Percentiles rank a stretch among this genome's conserved stretches.
Evolutionary conservation across 192 early-diverging fungal species (phyloP).

Genomic region (Coemansia sp.): DNA sequence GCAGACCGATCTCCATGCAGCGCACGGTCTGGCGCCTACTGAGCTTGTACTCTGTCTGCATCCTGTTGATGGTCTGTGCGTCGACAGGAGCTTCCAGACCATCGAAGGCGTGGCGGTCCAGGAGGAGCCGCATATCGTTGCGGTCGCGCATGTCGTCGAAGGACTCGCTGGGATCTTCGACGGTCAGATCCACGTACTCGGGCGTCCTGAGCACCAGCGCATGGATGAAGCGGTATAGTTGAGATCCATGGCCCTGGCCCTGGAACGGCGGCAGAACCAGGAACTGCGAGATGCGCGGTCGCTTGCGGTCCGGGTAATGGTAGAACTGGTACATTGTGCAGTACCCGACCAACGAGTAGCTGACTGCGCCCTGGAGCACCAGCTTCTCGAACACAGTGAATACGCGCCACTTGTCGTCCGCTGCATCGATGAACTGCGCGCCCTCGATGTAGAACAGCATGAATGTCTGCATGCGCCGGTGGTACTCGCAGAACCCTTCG

Average conservation of each 20-base stretch:
- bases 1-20: conserved; percentile 77
- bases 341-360: conserved; percentile 82
- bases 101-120: conserved; percentile 59
- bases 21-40: conserved; percentile 80
- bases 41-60: conserved; percentile 70
- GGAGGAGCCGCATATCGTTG: conserved; percentile 71
- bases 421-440: conserved; percentile 78
- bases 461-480: conserved; percentile 78
- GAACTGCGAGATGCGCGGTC: conserved; percentile 93
- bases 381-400: conserved; percentile 64
- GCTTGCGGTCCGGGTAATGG: conserved; percentile 72
- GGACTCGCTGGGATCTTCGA: conserved; percentile 91
- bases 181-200: conserved; percentile 52
- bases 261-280: conserved; percentile 91
- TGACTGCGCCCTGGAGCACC: conserved; percentile 37
- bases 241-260: conserved; percentile 76
- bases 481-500: conserved; percentile 70
- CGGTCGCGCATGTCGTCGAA: conserved; percentile 86
- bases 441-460: conserved; percentile 89
- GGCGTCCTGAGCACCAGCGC: conserved; percentile 12
- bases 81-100: conserved; percentile 63
- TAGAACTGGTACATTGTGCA: conserved; percentile 84
- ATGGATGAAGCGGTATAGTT: conserved; percentile 67
- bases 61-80: conserved; percentile 41
- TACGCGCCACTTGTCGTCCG: conserved; percentile 82